Base-by-base conservation (phyloP, 306 rosid species). In the Lithocarpus polystachyus region DNA sequence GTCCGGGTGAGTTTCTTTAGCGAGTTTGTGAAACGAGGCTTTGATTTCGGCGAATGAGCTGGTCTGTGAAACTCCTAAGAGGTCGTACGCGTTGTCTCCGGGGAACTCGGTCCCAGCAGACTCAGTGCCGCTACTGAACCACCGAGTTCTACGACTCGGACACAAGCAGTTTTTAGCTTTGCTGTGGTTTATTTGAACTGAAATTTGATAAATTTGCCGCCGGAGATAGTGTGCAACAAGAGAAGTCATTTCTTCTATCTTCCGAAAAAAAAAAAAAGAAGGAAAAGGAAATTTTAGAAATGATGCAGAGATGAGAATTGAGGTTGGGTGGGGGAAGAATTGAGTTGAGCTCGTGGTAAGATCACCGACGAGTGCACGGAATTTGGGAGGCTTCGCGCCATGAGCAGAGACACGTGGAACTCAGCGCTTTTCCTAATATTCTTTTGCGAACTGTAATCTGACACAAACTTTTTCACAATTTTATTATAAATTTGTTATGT, bases 1-100 rank as follows among this genome's bases (percentile, higher is more conserved):
- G 88, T 94, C 99, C 26, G 99, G 99, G 83, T 92, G 99, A 89
- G 99, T 94, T 80, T 88, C 86, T 80, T 94, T 94, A 17, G 99
- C 99, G 90, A 94, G 88, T 88, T 83, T 94, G 80, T 83, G 99
- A 84, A 94, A 94, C 23, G 97, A 87, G 5, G 89, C 86, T 89
- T 94, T 94, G 87, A 92, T 91, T 81, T 92, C 97, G 52, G 87
- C 87, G 56, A 89, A 89, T 18, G 99, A 87, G 85, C 97, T 88
- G 73, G 82, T 86, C 81, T 89, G 90, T 3, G 92, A 81, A 45
- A 94, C 97, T 67, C 89, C 95, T 80, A 94, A 75, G 52, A 94
- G 84, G 80, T 88, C 94, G 82, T 94, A 94, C 33, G 97, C 97
- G 89, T 87, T 94, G 75, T 89, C 88, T 23, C 71, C 80, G 1